These are phyloP conservation scores for Alternaria angustiovoidea DNA, from an alignment of 2,329 filamentous ascomycete species.

Conservation along the genomic window DNA sequence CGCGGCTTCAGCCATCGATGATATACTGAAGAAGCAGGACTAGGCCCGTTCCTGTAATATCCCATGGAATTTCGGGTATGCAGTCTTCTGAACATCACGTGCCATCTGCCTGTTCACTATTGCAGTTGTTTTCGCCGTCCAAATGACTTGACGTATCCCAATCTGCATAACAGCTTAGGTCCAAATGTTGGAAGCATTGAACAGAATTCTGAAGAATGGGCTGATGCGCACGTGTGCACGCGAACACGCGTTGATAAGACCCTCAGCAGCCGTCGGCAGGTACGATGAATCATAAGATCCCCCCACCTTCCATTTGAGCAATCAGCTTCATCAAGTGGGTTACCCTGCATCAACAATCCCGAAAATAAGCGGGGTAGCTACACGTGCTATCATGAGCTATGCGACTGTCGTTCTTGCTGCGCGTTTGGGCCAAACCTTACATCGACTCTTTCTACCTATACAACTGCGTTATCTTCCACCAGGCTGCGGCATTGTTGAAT, in stretches of 20 bases:
- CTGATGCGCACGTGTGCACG: slow-evolving; percentile 21
- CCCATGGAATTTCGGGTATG: neutral
- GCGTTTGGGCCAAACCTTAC: neutral
- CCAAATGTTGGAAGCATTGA: neutral
- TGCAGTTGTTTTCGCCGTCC: neutral
- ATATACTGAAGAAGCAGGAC: slow-evolving; percentile 5
- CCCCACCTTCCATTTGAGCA: slow-evolving; percentile 16
- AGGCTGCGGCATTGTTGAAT: neutral
- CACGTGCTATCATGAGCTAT: slow-evolving; percentile 14
- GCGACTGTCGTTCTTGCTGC: neutral
- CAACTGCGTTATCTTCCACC: neutral
- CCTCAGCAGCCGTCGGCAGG: slow-evolving; percentile 15
- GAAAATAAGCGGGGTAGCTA: slow-evolving; percentile 23
- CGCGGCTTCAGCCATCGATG: slow-evolving; percentile 43
- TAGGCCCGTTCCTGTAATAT: neutral
- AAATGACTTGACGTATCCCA: neutral
- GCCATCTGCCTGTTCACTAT: neutral
- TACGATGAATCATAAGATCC: slow-evolving; percentile 12
- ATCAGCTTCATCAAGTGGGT: slow-evolving; percentile 2
- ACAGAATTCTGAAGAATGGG: neutral
- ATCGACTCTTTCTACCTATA: neutral
- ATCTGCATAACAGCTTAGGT: neutral
- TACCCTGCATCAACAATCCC: neutral
- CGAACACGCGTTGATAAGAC: slow-evolving; percentile 24
- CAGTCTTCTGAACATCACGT: neutral